A percentile compares a stretch with the other conserved stretches of the same genome.
Conservation (phyloP, 2,329 filamentous ascomycete genomes). For the Leptographium galeiforme region DNA sequence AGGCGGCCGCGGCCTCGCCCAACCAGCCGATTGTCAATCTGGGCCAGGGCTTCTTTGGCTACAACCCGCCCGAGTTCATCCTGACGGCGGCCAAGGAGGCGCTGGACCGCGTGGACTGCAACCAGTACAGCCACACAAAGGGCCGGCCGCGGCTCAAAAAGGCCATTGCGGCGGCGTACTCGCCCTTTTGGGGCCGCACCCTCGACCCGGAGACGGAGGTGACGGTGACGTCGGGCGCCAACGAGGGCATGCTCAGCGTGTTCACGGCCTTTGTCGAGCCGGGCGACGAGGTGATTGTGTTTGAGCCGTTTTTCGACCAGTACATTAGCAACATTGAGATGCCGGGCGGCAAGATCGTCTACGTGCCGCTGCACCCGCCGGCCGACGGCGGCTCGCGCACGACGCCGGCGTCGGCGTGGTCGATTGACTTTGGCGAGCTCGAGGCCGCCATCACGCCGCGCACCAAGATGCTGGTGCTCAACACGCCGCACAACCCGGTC, state of each 20-base stretch:
- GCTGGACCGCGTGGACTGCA: conserved; percentile 85
- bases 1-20: conserved; percentile 34
- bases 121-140: conserved; percentile 95
- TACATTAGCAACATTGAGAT: conserved; percentile 99
- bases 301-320: conserved; percentile 99
- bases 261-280: conserved; percentile 96
- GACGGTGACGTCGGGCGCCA: conserved; percentile 84
- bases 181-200: conserved; percentile 69
- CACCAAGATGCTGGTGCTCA: conserved; percentile 93
- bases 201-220: conserved; percentile 86
- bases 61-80: conserved; percentile 87
- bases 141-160: conserved; percentile 84
- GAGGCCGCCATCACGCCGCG: conserved; percentile 68
- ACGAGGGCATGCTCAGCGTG: conserved; percentile 87
- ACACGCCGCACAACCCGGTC: conserved; percentile 82
- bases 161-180: conserved; percentile 85
- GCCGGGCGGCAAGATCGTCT: conserved; percentile 88
- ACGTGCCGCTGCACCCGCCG: conserved; percentile 88
- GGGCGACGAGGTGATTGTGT: conserved; percentile 93
- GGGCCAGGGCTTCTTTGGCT: conserved; percentile 65
- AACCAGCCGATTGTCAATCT: conserved; percentile 40
- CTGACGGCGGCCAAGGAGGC: conserved; percentile 83
- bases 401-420: conserved; percentile 79
- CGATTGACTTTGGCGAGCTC: conserved; percentile 69
- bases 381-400: conserved; percentile 64